A percentile compares a stretch with the other conserved stretches of the same genome.
phyloP scores from a whole-genome alignment of 2,329 filamentous ascomycete genomes.

The Apiospora kogelbergensis region DNA sequence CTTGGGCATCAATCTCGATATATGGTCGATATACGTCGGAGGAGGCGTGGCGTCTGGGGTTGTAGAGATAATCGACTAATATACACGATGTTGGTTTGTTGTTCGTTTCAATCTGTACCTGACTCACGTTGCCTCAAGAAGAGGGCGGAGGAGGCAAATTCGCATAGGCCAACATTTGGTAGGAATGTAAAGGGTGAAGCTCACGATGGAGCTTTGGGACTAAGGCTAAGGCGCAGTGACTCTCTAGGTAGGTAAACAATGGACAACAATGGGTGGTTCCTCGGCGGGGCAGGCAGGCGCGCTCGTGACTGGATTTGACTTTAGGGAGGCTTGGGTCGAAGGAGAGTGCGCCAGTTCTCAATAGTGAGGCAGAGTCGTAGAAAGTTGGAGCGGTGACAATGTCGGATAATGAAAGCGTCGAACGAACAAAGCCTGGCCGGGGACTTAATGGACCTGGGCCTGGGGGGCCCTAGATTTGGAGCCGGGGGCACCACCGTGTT shows the following conservation, averaged over 20 bases:
- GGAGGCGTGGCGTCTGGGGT: neutral
- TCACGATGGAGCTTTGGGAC: conserved; percentile 8
- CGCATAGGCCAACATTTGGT: conserved; percentile 37
- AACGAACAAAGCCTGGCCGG: neutral
- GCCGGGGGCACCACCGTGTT: neutral
- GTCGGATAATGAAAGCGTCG: neutral
- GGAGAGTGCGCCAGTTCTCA: neutral
- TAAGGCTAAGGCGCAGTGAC: neutral
- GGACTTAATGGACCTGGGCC: neutral
- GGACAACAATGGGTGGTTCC: conserved; percentile 6
- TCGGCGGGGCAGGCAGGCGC: conserved; percentile 1
- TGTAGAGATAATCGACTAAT: conserved; percentile 6
- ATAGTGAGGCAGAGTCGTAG: neutral
- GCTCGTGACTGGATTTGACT: conserved; percentile 10
- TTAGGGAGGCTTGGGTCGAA: neutral
- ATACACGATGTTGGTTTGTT: conserved; percentile 5
- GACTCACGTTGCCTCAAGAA: conserved; percentile 38
- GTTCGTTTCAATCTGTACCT: conserved; percentile 28
- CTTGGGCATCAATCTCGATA: neutral
- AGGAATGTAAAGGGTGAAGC: conserved; percentile 11
- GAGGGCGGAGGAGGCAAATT: conserved; percentile 43
- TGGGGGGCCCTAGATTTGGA: neutral
- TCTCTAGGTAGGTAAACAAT: neutral
- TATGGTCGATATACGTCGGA: neutral
- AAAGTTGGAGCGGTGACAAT: neutral